These are phyloP conservation scores for Penicillium sp. DNA, from an alignment of 2,329 filamentous ascomycete species.

Conservation along the genomic window DNA sequence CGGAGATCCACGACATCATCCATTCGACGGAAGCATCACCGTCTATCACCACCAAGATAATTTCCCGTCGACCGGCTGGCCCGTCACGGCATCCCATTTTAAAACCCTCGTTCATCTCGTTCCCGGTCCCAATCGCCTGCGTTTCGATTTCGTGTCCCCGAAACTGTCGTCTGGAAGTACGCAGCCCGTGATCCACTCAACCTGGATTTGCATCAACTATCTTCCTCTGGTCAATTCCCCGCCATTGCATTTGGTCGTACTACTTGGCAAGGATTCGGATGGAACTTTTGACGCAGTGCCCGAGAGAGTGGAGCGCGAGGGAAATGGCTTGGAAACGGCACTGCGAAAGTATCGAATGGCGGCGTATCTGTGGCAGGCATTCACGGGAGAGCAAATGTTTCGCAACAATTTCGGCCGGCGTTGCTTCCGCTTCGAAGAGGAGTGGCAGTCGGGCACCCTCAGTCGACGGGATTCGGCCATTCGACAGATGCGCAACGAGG, in stretches of 20 bases:
- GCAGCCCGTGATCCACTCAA: conserved; percentile 71
- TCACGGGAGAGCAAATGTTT: conserved; percentile 95
- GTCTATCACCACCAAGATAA: conserved; percentile 81
- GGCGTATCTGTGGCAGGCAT: conserved; percentile 95
- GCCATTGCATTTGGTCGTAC: conserved; percentile 84
- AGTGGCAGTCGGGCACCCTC: conserved; percentile 84
- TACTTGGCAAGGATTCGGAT: conserved; percentile 85
- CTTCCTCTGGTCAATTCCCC: conserved; percentile 76
- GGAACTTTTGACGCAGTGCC: conserved; percentile 82
- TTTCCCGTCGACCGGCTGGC: conserved; percentile 84
- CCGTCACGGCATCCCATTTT: conserved; percentile 85
- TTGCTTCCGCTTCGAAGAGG: conserved; percentile 88
- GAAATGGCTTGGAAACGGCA: conserved; percentile 78
- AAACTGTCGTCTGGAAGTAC: conserved; percentile 70
- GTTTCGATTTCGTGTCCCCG: conserved; percentile 84
- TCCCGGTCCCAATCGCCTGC: conserved; percentile 84
- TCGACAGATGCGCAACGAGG: conserved; percentile 82
- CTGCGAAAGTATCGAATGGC: conserved; percentile 92
- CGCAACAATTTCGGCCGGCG: conserved; percentile 83
- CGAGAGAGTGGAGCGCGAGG: conserved; percentile 74
- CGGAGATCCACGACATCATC: conserved; percentile 68
- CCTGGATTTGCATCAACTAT: conserved; percentile 83
- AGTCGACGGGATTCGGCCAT: conserved; percentile 73
- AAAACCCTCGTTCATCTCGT: conserved; percentile 89
- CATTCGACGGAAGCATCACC: conserved; percentile 77